phyloP scores from a whole-genome alignment of 2,329 filamentous ascomycete genomes.

The Paraphaeosphaeria sporulosa region DNA sequence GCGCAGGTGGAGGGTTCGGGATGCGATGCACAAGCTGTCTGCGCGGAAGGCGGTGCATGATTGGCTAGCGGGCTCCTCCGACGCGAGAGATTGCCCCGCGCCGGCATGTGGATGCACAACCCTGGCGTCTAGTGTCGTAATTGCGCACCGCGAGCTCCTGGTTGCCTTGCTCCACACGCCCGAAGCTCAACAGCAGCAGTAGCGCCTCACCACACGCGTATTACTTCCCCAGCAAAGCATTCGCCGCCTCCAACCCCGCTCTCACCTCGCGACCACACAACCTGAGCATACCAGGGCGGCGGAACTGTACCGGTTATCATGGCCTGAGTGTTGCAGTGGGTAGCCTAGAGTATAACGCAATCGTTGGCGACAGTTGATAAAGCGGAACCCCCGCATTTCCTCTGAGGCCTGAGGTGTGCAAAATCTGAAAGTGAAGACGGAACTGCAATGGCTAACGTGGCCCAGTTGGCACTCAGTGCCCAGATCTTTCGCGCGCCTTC shows the following conservation, averaged over 20 bases:
- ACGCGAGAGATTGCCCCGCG: slow-evolving; percentile 14
- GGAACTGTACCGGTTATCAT: slow-evolving; percentile 12
- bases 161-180: slow-evolving; percentile 30
- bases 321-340: slow-evolving; percentile 22
- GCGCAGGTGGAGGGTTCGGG: neutral
- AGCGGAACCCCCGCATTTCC: neutral
- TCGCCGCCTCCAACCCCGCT: slow-evolving; percentile 27
- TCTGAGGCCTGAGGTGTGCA: neutral
- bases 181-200: slow-evolving; percentile 45
- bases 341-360: slow-evolving; percentile 6
- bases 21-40: neutral
- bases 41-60: neutral
- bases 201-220: slow-evolving; percentile 34
- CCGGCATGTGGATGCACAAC: slow-evolving; percentile 15
- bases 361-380: slow-evolving; percentile 5
- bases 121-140: slow-evolving; percentile 29
- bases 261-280: slow-evolving; percentile 5
- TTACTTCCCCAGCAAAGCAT: slow-evolving; percentile 18
- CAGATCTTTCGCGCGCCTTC: slow-evolving; percentile 7
- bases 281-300: neutral
- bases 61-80: neutral
- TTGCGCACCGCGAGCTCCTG: slow-evolving; percentile 13
- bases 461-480: slow-evolving; percentile 7
- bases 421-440: neutral
- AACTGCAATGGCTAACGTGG: slow-evolving; percentile 11